These are phyloP conservation scores for Pyrus hybrid DNA, from an alignment of 331 rosid species.

Conservation along the genomic window DNA sequence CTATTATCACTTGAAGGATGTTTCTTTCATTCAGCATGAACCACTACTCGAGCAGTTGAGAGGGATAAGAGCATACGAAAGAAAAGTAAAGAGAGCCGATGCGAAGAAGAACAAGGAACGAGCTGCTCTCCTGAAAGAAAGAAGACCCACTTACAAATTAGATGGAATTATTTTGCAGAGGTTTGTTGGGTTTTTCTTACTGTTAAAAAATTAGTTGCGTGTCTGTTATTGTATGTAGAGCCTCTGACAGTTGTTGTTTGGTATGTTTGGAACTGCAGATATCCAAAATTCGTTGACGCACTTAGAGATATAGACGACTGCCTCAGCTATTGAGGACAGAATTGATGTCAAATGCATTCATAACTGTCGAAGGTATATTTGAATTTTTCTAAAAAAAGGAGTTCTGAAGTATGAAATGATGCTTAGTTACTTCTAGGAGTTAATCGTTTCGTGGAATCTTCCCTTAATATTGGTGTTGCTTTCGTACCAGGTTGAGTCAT, in stretches of 20 bases:
- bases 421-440: no score
- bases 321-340: conserved; percentile 56
- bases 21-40: no score
- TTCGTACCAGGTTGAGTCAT: no score
- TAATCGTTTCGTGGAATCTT: no score
- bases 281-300: conserved; percentile 82
- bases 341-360: conserved; percentile 60
- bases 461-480: no score
- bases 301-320: conserved; percentile 90
- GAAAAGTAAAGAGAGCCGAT: conserved; percentile 73
- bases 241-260: conserved; percentile 5
- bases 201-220: not conserved
- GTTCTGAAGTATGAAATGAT: no score
- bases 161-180: conserved; percentile 69
- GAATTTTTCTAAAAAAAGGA: no score
- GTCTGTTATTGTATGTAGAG: not conserved
- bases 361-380: conserved; percentile 78
- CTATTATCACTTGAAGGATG: no score
- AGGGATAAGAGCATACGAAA: conserved; percentile 56
- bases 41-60: conserved; percentile 58
- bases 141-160: conserved; percentile 49
- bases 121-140: conserved; percentile 41
- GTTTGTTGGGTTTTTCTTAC: conserved; percentile 19
- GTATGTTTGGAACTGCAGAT: conserved; percentile 33
- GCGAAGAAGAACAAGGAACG: conserved; percentile 73